phyloP scores from a whole-genome alignment of 176 grass and related monocot genomes.

The Oropetium thomaeum region DNA sequence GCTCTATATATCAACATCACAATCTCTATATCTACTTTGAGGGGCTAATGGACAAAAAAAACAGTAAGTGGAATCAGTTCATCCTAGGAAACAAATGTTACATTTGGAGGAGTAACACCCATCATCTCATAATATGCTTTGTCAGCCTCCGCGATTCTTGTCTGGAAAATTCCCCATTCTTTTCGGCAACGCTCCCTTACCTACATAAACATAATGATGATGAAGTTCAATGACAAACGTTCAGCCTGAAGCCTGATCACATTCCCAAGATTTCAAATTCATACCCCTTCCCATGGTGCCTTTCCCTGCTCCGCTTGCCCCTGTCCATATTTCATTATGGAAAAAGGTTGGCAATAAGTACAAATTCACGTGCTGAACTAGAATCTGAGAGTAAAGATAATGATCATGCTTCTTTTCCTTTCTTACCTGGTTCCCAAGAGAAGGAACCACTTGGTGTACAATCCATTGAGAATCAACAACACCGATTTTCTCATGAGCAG shows the following conservation, averaged over 20 bases:
- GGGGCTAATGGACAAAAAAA: conserved; percentile 19
- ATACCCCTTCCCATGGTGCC: conserved; percentile 86
- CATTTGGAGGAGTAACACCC: conserved; percentile 51
- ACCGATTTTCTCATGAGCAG: conserved; percentile 81
- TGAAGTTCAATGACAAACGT: not conserved
- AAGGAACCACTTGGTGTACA: conserved; percentile 81
- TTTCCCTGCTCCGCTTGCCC: conserved; percentile 64
- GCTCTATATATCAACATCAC: conserved; percentile 35
- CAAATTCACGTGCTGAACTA: not conserved
- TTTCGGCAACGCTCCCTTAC: conserved; percentile 75
- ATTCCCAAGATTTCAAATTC: conserved; percentile 22
- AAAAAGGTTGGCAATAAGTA: not conserved
- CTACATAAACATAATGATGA: conserved; percentile 24
- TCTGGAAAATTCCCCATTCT: conserved; percentile 79
- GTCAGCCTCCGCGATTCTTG: conserved; percentile 68
- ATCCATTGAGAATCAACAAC: conserved; percentile 99
- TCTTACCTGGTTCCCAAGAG: conserved; percentile 74
- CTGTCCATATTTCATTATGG: conserved; percentile 37
- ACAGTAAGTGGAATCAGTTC: conserved; percentile 3
- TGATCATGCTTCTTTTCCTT: not conserved
- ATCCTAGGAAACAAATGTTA: conserved; percentile 51
- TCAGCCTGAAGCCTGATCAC: not conserved
- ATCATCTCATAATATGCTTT: conserved; percentile 64
- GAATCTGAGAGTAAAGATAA: not conserved
- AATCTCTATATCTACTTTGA: conserved; percentile 33